phyloP scores from a whole-genome alignment of 768 basidiomycete genomes.

The Botryobasidium botryosum region DNA sequence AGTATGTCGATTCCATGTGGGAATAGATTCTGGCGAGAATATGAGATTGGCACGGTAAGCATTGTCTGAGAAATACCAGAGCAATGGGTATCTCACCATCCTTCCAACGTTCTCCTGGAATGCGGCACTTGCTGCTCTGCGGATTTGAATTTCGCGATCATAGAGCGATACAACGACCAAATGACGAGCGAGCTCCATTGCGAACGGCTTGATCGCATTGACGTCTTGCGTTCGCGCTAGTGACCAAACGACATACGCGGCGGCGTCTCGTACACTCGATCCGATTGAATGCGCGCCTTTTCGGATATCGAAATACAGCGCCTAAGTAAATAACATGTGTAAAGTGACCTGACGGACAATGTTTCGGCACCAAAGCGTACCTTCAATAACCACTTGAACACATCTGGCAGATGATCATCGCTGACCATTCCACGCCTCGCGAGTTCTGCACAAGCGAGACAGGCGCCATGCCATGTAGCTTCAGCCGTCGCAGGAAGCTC shows the following conservation, averaged over 20 bases:
- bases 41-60: not conserved
- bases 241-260: constrained; percentile 90
- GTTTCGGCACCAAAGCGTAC: constrained; percentile 22
- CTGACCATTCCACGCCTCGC: constrained; percentile 63
- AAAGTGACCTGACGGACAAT: not conserved
- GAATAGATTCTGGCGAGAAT: constrained; percentile 49
- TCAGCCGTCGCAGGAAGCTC: constrained; percentile 68
- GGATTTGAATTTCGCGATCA: constrained; percentile 88
- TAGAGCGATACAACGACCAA: constrained; percentile 70
- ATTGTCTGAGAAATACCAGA: not conserved
- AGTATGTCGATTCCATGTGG: constrained; percentile 90
- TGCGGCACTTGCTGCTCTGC: constrained; percentile 90
- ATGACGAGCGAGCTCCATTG: constrained; percentile 43
- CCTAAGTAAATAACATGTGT: constrained; percentile 29
- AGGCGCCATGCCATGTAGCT: constrained; percentile 87
- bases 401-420: constrained; percentile 35
- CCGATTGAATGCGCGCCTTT: constrained; percentile 90
- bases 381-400: constrained; percentile 71
- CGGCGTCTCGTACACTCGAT: constrained; percentile 85
- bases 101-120: constrained; percentile 96
- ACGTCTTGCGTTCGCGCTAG: constrained; percentile 63
- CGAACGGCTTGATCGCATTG: constrained; percentile 39
- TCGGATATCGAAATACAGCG: constrained; percentile 78
- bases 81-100: constrained; percentile 35
- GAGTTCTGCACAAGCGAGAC: constrained; percentile 83